Evolutionary conservation across 2,329 filamentous ascomycete genomes (phyloP), one percentile per base, ranked within the genome.

Genomic region (Talaromyces verruculosus): DNA sequence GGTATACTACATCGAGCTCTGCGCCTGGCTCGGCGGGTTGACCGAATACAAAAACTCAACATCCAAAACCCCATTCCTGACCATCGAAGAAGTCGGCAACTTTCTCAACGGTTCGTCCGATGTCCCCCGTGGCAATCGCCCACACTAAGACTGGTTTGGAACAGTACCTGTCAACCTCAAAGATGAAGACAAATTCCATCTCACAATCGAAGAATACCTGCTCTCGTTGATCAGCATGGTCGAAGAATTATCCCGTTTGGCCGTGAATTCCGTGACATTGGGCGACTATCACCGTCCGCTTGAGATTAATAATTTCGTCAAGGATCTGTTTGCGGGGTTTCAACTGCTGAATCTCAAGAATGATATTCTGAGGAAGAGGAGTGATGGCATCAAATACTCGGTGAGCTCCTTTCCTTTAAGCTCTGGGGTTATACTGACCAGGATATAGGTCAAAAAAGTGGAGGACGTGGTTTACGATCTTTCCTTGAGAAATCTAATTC

Each of bases 271-370:
- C 5, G 95, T 99, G 70, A 97, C 94, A 0, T 83, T 97, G 43
- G 93, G 93, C 66, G 93, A 99, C 79, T 93, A 93, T 73, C 84
- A 87, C 66, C 87, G 95, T 67, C 95, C 95, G 19, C 84, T 97
- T 64, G 88, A 91, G 76, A 97, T 98, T 78, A 92, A 91, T 77
- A 86, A 88, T 69, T 98, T 98, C 77, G 89, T 97, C 82, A 97
- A 97, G 82, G 93, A 98, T 75, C 81, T 99, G 43, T 94, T 97
- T 73, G 92, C 93, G 2, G 95, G 94, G 17, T 99, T 99, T 81
- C 95, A 98, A 84, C 87, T 98, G 71, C 86, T 99, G 71, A 99
- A 99, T 77, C 84, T 99, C 71, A 98, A 98, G 85, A 99, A 99
- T 74, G 95, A 99, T 77, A 88, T 89, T 25, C 80, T 99, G 74